Percentiles rank a stretch among this genome's conserved stretches.
Evolutionary conservation across 495 filamentous ascomycete genomes (phyloP).

Genomic region (Penicillium salamii): DNA sequence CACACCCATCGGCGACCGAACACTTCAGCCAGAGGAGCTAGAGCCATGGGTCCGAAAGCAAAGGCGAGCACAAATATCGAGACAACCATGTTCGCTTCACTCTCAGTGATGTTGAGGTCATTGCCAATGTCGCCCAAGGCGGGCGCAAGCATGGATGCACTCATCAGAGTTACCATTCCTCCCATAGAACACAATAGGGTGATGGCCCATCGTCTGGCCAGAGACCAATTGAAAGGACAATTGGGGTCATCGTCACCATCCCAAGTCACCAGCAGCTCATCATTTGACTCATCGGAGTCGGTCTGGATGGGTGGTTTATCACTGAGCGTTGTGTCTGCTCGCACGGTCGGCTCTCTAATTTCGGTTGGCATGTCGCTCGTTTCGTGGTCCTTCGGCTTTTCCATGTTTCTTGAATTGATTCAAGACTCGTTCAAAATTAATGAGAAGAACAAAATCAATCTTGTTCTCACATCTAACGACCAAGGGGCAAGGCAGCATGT

Average conservation of each 20-base stretch:
- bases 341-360: no score
- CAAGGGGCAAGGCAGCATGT: no score
- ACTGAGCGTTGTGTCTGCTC: no score
- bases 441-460: no score
- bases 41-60: conserved; percentile 48
- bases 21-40: conserved; percentile 59
- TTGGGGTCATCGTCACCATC: conserved; percentile 42
- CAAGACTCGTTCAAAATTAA: no score
- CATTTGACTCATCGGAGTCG: no score
- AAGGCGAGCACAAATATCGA: conserved; percentile 48
- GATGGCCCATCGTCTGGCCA: conserved; percentile 44
- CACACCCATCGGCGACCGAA: conserved; percentile 55
- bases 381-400: no score
- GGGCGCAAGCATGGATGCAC: conserved; percentile 62
- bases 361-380: no score
- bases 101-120: conserved; percentile 54
- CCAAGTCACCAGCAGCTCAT: no score
- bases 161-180: conserved; percentile 48
- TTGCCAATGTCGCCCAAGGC: conserved; percentile 43
- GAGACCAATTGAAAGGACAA: conserved; percentile 30
- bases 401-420: no score
- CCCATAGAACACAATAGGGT: conserved; percentile 46
- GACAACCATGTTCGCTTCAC: conserved; percentile 54
- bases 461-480: no score
- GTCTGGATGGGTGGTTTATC: no score